Evolutionary conservation across 2,329 filamentous ascomycete genomes (phyloP).

Genomic region (Dothiorella sarmentorum): DNA sequence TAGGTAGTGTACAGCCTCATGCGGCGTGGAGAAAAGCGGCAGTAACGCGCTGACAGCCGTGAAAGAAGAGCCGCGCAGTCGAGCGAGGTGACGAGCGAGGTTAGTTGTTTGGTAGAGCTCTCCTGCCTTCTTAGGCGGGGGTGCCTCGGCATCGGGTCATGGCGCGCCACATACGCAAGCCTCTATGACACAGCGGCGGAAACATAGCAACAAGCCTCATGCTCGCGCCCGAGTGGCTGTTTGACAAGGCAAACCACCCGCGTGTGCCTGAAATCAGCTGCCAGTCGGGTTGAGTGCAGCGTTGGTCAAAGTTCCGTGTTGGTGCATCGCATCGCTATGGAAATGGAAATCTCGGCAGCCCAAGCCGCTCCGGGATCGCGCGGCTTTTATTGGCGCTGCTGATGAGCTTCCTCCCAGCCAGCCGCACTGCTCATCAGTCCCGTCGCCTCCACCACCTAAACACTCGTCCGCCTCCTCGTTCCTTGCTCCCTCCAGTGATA

Average conservation of each 20-base stretch:
- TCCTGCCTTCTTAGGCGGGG: too few species aligned
- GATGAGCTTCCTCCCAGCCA: constrained; percentile 6
- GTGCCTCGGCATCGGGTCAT: background rate
- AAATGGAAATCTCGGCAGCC: constrained; percentile 1
- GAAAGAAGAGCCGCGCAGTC: too few species aligned
- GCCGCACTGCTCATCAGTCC: constrained; percentile 6
- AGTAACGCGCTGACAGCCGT: background rate
- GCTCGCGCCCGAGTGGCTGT: background rate
- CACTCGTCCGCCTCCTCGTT: background rate
- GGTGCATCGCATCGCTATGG: too few species aligned
- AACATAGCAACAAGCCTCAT: background rate
- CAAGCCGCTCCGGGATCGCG: constrained; percentile 13
- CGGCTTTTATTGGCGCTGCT: constrained; percentile 14
- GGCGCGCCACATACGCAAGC: constrained; percentile 2
- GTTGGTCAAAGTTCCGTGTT: too few species aligned
- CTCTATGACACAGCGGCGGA: background rate
- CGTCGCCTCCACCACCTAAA: constrained; percentile 9
- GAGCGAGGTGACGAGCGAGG: too few species aligned
- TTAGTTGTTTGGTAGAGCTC: too few species aligned
- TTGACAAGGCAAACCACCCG: background rate
- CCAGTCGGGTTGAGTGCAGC: background rate
- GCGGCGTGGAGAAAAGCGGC: background rate
- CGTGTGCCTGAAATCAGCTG: background rate
- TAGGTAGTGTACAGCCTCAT: background rate
- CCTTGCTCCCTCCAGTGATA: background rate